Percentiles rank a stretch among this genome's conserved stretches.
Evolutionary conservation across 495 filamentous ascomycete species (phyloP).

Genomic region (Cetradonia linearis): DNA sequence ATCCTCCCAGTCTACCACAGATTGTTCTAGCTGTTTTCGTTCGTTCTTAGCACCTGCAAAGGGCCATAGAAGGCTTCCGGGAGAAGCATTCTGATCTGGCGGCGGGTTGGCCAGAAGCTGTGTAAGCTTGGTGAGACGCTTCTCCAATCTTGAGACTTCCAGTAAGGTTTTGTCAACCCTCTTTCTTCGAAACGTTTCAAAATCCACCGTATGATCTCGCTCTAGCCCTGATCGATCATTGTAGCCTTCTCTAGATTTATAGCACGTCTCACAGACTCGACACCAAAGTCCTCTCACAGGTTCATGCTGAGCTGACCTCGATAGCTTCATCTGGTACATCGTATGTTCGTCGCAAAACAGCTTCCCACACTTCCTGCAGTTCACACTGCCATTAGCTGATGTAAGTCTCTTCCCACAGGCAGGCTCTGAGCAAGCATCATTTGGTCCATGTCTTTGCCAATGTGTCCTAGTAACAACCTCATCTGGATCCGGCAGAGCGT

Average conservation of each 20-base stretch:
- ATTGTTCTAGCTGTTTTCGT: slow-evolving; percentile 75
- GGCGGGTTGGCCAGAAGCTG: slow-evolving; percentile 66
- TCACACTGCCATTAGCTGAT: slow-evolving; percentile 69
- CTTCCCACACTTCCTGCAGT: slow-evolving; percentile 84
- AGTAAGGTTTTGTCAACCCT: slow-evolving; percentile 73
- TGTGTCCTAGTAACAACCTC: slow-evolving; percentile 78
- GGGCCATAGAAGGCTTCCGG: slow-evolving; percentile 45
- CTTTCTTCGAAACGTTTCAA: slow-evolving; percentile 57
- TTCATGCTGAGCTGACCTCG: slow-evolving; percentile 78
- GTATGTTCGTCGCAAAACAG: slow-evolving; percentile 97
- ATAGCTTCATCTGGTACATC: slow-evolving; percentile 99
- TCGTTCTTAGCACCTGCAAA: slow-evolving; percentile 51
- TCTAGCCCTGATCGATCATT: slow-evolving; percentile 69
- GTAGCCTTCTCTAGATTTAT: slow-evolving; percentile 90
- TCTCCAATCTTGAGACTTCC: slow-evolving; percentile 82
- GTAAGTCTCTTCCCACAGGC: slow-evolving; percentile 71
- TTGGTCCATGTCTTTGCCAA: slow-evolving; percentile 68
- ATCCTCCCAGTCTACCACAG: slow-evolving; percentile 89
- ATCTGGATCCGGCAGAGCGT: slow-evolving; percentile 62
- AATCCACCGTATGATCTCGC: slow-evolving; percentile 59
- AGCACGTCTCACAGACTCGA: slow-evolving; percentile 93
- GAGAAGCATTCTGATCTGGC: slow-evolving; percentile 43
- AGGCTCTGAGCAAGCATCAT: slow-evolving; percentile 78
- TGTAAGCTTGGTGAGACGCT: slow-evolving; percentile 81
- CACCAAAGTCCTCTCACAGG: slow-evolving; percentile 90